Conservation (phyloP, 805 yeast genomes). For the Ogataea methylovora region DNA sequence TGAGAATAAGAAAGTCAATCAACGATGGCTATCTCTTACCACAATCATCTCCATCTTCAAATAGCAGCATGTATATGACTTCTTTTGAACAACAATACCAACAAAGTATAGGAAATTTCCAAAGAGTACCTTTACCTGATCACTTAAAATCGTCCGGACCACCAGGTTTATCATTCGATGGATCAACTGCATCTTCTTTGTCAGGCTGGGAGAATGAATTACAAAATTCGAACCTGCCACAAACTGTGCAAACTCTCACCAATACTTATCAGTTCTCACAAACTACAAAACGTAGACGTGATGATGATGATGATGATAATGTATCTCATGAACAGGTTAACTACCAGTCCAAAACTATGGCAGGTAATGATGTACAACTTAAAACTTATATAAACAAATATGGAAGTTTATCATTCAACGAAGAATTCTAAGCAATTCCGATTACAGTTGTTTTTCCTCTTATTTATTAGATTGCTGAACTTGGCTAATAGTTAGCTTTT, state of each 20-base stretch:
- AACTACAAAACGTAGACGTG: conserved; percentile 21
- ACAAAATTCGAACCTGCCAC: conserved; percentile 1
- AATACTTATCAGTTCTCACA: neutral
- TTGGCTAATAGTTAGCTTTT: too few species aligned
- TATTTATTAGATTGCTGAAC: too few species aligned
- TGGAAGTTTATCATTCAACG: conserved; percentile 39
- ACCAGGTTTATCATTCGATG: conserved; percentile 35
- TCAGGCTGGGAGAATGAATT: conserved; percentile 34
- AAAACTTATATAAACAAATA: conserved; percentile 27
- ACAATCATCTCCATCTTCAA: neutral
- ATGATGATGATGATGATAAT: conserved; percentile 3
- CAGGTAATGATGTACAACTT: conserved; percentile 4
- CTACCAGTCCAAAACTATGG: too few species aligned
- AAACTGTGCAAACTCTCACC: conserved; percentile 2
- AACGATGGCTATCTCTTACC: conserved; percentile 45
- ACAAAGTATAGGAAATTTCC: conserved; percentile 6
- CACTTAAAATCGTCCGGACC: conserved; percentile 19
- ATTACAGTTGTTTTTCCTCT: too few species aligned
- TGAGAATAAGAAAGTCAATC: conserved; percentile 65
- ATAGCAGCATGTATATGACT: conserved; percentile 1
- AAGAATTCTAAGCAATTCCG: conserved; percentile 45
- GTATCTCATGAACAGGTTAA: neutral
- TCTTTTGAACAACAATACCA: conserved; percentile 6
- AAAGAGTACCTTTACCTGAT: conserved; percentile 34
- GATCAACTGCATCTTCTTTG: conserved; percentile 39